Conservation (phyloP, 805 yeast genomes). For the Wickerhamomyces silvicola region DNA sequence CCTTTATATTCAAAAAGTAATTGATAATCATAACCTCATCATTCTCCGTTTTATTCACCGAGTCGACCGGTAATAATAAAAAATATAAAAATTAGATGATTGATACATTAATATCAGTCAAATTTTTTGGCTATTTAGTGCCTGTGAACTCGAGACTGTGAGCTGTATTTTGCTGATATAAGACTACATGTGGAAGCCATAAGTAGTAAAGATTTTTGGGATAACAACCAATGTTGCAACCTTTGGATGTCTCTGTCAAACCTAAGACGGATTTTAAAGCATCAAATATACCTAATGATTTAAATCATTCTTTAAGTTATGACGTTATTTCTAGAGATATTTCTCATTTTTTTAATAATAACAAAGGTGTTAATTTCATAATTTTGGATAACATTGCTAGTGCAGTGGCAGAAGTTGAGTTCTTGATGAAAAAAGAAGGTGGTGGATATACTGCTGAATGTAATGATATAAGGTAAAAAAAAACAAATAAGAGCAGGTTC, state of each 20-base stretch:
- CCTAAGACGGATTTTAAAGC: constrained; percentile 60
- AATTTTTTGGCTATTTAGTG: too few species aligned
- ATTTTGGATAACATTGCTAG: constrained; percentile 36
- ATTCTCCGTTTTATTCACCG: too few species aligned
- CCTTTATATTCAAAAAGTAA: too few species aligned
- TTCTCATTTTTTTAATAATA: constrained; percentile 40
- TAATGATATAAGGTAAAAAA: constrained; percentile 40
- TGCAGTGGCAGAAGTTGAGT: constrained; percentile 38
- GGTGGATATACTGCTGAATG: constrained; percentile 39
- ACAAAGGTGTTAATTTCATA: constrained; percentile 31
- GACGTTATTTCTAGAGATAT: constrained; percentile 73
- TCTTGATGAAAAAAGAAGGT: constrained; percentile 37
- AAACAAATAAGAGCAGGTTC: constrained; percentile 53
- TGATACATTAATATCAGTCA: too few species aligned
- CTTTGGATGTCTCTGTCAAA: constrained; percentile 51
- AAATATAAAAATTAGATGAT: too few species aligned
- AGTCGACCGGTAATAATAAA: too few species aligned
- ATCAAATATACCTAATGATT: constrained; percentile 79
- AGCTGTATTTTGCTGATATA: too few species aligned
- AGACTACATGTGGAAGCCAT: constrained; percentile 56
- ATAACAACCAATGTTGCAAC: constrained; percentile 59
- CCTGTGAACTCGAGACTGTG: too few species aligned
- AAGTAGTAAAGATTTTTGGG: constrained; percentile 74
- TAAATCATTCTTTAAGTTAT: constrained; percentile 78
- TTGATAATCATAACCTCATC: too few species aligned